Conservation (phyloP, 768 basidiomycete species). For the Russula ochroleuca region DNA sequence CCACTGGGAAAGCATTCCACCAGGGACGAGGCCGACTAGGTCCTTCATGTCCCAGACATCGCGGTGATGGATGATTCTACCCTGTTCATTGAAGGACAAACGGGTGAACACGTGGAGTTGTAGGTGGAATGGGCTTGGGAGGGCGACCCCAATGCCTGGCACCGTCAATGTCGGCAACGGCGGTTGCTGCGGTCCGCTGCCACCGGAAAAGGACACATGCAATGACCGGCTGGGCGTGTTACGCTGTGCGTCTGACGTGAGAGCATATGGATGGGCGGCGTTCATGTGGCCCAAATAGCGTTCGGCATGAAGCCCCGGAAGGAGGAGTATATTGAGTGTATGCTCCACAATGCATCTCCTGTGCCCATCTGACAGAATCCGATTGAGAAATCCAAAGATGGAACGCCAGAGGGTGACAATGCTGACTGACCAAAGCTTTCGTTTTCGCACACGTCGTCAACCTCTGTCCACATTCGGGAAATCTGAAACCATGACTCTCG, state of each 20-base stretch:
- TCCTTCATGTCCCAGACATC: constrained; percentile 82
- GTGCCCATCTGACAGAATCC: constrained; percentile 54
- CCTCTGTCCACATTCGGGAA: constrained; percentile 67
- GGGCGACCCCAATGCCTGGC: constrained; percentile 59
- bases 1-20: constrained; percentile 64
- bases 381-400: constrained; percentile 3
- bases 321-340: constrained; percentile 68
- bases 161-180: constrained; percentile 49
- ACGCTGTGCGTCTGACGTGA: constrained; percentile 26
- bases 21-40: constrained; percentile 67
- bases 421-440: constrained; percentile 65
- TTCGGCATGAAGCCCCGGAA: constrained; percentile 60
- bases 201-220: constrained; percentile 29
- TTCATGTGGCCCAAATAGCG: constrained; percentile 30
- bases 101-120: constrained; percentile 67
- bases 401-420: not conserved
- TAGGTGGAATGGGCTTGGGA: constrained; percentile 72
- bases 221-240: constrained; percentile 25
- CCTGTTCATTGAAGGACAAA: constrained; percentile 76
- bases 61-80: constrained; percentile 72
- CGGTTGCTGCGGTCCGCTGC: constrained; percentile 28
- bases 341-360: constrained; percentile 73
- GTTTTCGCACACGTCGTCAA: constrained; percentile 70
- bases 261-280: constrained; percentile 30
- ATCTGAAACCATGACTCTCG: constrained; percentile 55